Base-by-base conservation (phyloP, 148 eudicot species). In the Cornus kousa region DNA sequence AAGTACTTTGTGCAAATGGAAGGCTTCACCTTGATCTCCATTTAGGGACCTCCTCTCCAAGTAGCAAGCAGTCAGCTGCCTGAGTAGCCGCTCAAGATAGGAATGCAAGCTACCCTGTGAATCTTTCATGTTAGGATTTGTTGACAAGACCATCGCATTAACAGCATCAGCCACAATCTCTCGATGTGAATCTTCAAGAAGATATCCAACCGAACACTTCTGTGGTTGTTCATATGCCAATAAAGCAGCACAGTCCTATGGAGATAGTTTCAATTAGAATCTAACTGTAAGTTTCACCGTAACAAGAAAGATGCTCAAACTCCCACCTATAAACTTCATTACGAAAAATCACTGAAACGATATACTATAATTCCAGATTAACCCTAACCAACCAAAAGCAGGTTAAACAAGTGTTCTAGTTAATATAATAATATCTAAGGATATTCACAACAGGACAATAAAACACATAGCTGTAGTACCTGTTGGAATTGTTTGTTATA, bases 21-120 rank as follows among this genome's bases (percentile, higher is more conserved):
- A 96, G 69, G 89, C 91, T 87, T 93, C 99, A 19, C 99, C 99
- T 84, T 93, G 93, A 87, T 85, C 93, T 50, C 97, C 98, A 81
- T 87, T 87, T 70, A 96, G 82, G 24, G 86, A 81, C 85, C 97
- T 90, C 80, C 82, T 92, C 86, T 92, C 95, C 87, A 93, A 83
- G 83, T 84, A 87, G 86, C 97, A 93, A 64, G 92, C 90, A 67
- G 89, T 88, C 22, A 96, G 89, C 85, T 96, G 99, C 82, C 91
- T 85, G 33, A 96, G 88, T 75, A 96, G 78, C 79, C 85, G 89
- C 80, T 93, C 99, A 11, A 93, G 97, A 83, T 85, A 79, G 0
- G 99, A 96, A 73, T 93, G 92, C 82, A 88, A 78, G 86, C 94
- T 93, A 43, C 74, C 81, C 69, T 24, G 78, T 7, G 79, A 33